phyloP scores from a whole-genome alignment of 345 rosid species.

The Gossypioides kirkii region DNA sequence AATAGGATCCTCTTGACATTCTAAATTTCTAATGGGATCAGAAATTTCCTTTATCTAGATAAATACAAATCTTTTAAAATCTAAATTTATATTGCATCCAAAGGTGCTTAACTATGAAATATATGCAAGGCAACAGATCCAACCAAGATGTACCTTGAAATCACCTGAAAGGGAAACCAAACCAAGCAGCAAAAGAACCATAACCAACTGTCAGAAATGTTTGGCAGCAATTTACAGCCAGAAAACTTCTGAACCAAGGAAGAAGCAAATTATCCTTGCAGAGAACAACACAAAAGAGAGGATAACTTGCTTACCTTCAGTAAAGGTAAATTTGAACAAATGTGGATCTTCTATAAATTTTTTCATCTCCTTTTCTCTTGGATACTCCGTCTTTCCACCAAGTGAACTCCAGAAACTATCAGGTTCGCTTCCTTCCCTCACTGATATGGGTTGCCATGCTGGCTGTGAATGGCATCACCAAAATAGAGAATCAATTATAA shows the following conservation, averaged over 20 bases:
- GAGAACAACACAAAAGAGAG: slow-evolving; percentile 25
- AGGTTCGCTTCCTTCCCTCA: slow-evolving; percentile 82
- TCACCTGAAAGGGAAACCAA: slow-evolving; percentile 50
- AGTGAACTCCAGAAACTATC: slow-evolving; percentile 73
- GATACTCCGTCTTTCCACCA: slow-evolving; percentile 76
- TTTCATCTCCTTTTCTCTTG: slow-evolving; percentile 50
- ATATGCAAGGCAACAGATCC: not conserved
- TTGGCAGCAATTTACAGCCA: slow-evolving; percentile 32
- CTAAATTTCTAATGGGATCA: too few relatives aligned
- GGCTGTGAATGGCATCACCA: slow-evolving; percentile 44
- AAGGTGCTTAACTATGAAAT: slow-evolving; percentile 1
- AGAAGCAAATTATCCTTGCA: slow-evolving; percentile 34
- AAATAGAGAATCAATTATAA: not conserved
- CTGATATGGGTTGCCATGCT: slow-evolving; percentile 57
- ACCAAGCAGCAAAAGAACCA: slow-evolving; percentile 39
- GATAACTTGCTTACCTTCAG: slow-evolving; percentile 45
- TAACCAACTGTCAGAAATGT: slow-evolving; percentile 39
- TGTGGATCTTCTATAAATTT: slow-evolving; percentile 59
- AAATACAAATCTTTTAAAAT: not conserved
- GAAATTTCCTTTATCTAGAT: not conserved
- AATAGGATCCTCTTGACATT: not conserved
- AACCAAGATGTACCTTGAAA: slow-evolving; percentile 56
- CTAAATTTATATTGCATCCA: slow-evolving; percentile 1
- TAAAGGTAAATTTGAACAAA: slow-evolving; percentile 39
- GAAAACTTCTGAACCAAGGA: slow-evolving; percentile 42